Conservation (phyloP, 2,329 filamentous ascomycete species). For the Ascochyta rabiei region DNA sequence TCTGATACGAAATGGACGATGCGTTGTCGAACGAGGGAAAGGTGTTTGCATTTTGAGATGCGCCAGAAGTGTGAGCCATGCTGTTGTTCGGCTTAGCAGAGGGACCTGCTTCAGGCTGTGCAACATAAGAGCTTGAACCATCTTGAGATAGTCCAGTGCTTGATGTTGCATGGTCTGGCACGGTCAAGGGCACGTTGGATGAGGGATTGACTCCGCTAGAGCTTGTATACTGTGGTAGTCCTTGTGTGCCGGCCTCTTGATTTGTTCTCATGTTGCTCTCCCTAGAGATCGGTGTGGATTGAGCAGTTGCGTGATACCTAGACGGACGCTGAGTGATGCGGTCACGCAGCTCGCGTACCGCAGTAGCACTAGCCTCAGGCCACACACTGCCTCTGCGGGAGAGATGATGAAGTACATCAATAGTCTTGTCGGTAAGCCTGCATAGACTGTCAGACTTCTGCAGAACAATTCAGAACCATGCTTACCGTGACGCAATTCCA, state of each 20-base stretch:
- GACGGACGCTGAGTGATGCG: constrained; percentile 20
- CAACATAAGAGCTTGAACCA: not conserved
- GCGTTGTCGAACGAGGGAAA: not conserved
- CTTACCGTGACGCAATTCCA: constrained; percentile 50
- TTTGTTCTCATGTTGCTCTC: not conserved
- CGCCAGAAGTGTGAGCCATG: not conserved
- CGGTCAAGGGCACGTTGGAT: not conserved
- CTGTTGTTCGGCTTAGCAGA: not conserved
- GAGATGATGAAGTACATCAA: constrained; percentile 35
- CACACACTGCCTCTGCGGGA: constrained; percentile 34
- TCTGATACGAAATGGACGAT: not conserved
- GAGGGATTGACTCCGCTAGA: not conserved
- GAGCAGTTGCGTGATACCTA: not conserved
- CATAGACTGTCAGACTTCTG: not conserved
- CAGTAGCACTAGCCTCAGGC: constrained; percentile 39
- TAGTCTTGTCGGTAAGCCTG: constrained; percentile 34
- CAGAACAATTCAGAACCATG: not conserved
- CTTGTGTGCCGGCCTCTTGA: no score
- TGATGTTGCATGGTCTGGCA: not conserved
- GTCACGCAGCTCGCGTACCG: constrained; percentile 31
- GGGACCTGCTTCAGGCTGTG: not conserved
- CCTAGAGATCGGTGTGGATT: not conserved
- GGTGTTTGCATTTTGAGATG: not conserved
- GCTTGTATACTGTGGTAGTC: constrained; percentile 1
- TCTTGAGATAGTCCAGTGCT: constrained; percentile 1